Evolutionary conservation across 2,329 filamentous ascomycete genomes (phyloP).

Genomic region (Botrytis galanthina): DNA sequence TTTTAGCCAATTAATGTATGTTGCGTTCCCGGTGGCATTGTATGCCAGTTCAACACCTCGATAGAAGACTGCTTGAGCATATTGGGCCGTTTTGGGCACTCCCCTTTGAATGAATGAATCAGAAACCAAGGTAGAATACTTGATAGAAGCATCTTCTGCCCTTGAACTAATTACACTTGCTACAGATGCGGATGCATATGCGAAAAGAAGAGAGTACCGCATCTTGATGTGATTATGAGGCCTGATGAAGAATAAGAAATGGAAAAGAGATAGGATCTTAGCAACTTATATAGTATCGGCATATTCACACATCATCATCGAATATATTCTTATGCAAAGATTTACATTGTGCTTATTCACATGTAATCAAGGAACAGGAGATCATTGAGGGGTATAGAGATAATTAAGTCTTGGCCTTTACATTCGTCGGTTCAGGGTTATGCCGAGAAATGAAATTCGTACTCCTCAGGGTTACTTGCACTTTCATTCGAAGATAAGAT

Average conservation of each 20-base stretch:
- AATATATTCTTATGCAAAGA: neutral
- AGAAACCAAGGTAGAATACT: slow-evolving; percentile 14
- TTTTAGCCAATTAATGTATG: slow-evolving; percentile 46
- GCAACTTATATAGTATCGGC: neutral
- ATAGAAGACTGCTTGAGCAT: slow-evolving; percentile 18
- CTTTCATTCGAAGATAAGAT: neutral
- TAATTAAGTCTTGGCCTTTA: neutral
- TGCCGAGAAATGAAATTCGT: neutral
- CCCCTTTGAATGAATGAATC: slow-evolving; percentile 17
- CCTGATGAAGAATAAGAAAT: neutral
- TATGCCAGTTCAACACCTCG: slow-evolving; percentile 38
- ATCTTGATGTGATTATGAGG: neutral
- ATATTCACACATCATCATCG: neutral
- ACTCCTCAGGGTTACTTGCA: neutral
- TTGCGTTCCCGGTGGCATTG: slow-evolving; percentile 44
- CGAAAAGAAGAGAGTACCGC: neutral
- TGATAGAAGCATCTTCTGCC: neutral
- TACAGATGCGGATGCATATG: neutral
- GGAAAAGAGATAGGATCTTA: neutral
- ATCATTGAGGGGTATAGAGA: slow-evolving; percentile 3
- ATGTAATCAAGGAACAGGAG: neutral
- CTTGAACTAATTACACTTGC: neutral
- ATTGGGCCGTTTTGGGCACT: slow-evolving; percentile 4
- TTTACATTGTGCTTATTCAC: neutral
- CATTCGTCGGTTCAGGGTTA: slow-evolving; percentile 1